phyloP scores from a whole-genome alignment of 2,329 filamentous ascomycete species.

The Exophiala sideris region DNA sequence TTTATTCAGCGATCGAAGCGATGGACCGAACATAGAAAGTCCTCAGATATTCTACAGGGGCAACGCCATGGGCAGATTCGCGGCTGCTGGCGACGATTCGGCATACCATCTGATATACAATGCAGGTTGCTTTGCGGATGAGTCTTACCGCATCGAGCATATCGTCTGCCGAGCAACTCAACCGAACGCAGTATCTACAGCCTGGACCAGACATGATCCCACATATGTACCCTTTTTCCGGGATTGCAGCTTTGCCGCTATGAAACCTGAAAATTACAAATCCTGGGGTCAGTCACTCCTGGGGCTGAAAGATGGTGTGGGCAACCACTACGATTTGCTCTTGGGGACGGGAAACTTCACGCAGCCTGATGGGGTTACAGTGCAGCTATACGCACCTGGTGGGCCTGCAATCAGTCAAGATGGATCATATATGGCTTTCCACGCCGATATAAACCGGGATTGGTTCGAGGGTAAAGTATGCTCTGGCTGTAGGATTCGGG shows the following conservation, averaged over 20 bases:
- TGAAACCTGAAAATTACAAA: slow-evolving; percentile 1
- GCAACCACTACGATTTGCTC: not conserved
- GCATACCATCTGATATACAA: slow-evolving; percentile 17
- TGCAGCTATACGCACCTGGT: slow-evolving; percentile 9
- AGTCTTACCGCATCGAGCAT: slow-evolving; percentile 13
- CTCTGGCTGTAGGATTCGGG: not conserved
- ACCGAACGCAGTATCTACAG: slow-evolving; percentile 1
- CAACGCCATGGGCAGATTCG: not conserved
- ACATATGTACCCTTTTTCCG: not conserved
- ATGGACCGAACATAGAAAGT: slow-evolving; percentile 11
- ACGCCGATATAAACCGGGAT: slow-evolving; percentile 8
- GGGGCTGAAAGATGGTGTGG: not conserved
- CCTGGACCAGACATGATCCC: not conserved
- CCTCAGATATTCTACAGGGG: slow-evolving; percentile 9
- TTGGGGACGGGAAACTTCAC: slow-evolving; percentile 5
- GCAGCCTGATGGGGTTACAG: slow-evolving; percentile 2
- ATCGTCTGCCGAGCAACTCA: slow-evolving; percentile 8
- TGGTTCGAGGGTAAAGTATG: slow-evolving; percentile 7
- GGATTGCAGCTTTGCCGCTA: slow-evolving; percentile 1
- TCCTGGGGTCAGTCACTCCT: slow-evolving; percentile 5
- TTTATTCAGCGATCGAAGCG: slow-evolving; percentile 1
- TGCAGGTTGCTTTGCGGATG: slow-evolving; percentile 9
- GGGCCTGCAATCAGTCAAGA: slow-evolving; percentile 9
- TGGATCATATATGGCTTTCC: slow-evolving; percentile 13
- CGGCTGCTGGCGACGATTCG: not conserved